phyloP scores from a whole-genome alignment of 2,329 filamentous ascomycete genomes.

The Blastomyces parvus region DNA sequence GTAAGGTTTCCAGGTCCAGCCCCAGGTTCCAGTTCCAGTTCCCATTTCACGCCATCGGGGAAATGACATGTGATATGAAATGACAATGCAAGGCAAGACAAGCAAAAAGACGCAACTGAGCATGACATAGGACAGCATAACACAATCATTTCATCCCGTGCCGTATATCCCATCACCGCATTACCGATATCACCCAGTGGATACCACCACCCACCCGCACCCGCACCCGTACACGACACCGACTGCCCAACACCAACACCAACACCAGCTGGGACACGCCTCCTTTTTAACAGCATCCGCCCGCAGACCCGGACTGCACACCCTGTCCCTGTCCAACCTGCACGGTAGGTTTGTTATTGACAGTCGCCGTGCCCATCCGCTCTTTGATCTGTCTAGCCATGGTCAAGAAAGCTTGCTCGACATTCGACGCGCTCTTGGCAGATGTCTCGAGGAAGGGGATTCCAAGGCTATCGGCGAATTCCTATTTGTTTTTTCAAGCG shows the following conservation, averaged over 20 bases:
- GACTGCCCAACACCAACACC: neutral
- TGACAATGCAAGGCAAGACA: neutral
- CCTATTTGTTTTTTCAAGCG: slow-evolving; percentile 44
- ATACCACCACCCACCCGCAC: neutral
- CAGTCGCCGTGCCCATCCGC: slow-evolving; percentile 93
- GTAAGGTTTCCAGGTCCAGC: neutral
- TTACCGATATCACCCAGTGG: neutral
- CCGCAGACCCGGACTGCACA: slow-evolving; percentile 75
- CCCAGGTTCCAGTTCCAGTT: neutral
- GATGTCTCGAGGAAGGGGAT: slow-evolving; percentile 99
- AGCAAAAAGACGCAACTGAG: neutral
- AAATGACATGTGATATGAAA: too few species aligned
- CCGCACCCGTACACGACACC: neutral
- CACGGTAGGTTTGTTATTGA: slow-evolving; percentile 97
- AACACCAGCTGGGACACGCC: slow-evolving; percentile 7
- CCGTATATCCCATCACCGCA: neutral
- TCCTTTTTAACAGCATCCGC: slow-evolving; percentile 83
- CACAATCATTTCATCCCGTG: neutral
- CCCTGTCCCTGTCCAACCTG: slow-evolving; percentile 92
- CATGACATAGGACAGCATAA: neutral
- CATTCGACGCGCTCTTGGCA: slow-evolving; percentile 98
- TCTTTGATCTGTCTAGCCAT: slow-evolving; percentile 99
- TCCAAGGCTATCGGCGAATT: slow-evolving; percentile 96
- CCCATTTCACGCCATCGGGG: too few species aligned
- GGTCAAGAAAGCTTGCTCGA: slow-evolving; percentile 98